A percentile compares a stretch with the other conserved stretches of the same genome.
Evolutionary conservation across 2,329 filamentous ascomycete genomes (phyloP).

Genomic region (Aureobasidium sp.): DNA sequence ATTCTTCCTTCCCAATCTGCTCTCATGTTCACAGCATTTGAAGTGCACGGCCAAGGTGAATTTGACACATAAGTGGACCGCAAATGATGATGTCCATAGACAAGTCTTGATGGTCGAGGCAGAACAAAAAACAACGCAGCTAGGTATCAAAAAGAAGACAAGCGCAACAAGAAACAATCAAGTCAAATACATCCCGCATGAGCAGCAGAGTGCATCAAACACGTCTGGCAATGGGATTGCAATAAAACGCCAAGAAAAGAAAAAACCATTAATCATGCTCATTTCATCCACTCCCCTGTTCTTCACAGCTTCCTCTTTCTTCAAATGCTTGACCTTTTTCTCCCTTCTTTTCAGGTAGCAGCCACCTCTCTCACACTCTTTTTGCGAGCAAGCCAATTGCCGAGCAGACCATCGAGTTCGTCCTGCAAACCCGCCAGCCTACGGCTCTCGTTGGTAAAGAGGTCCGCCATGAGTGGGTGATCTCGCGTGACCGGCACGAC

Average conservation of each 20-base stretch:
- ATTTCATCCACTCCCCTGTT: not conserved
- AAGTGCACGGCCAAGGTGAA: not conserved
- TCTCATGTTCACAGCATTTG: not conserved
- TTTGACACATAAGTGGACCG: not conserved
- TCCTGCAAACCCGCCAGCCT: constrained; percentile 53
- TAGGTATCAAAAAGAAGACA: not conserved
- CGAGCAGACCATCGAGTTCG: constrained; percentile 61
- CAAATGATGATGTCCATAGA: not conserved
- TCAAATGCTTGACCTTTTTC: not conserved
- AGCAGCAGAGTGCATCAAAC: not conserved
- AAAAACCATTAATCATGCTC: not conserved
- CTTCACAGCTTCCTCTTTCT: not conserved
- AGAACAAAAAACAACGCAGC: not conserved
- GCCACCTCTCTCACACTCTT: not conserved
- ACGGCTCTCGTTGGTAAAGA: constrained; percentile 75
- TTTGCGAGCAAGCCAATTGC: constrained; percentile 4
- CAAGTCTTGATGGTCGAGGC: not conserved
- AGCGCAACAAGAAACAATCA: not conserved
- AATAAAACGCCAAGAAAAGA: not conserved
- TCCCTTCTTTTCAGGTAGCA: not conserved
- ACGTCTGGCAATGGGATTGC: not conserved
- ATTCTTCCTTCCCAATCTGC: not conserved
- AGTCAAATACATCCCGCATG: not conserved
- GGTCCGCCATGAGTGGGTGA: constrained; percentile 68
- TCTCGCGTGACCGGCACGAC: constrained; percentile 71